Evolutionary conservation across 2,329 filamentous ascomycete species (phyloP).

Genomic region (Endocalyx cinctus): DNA sequence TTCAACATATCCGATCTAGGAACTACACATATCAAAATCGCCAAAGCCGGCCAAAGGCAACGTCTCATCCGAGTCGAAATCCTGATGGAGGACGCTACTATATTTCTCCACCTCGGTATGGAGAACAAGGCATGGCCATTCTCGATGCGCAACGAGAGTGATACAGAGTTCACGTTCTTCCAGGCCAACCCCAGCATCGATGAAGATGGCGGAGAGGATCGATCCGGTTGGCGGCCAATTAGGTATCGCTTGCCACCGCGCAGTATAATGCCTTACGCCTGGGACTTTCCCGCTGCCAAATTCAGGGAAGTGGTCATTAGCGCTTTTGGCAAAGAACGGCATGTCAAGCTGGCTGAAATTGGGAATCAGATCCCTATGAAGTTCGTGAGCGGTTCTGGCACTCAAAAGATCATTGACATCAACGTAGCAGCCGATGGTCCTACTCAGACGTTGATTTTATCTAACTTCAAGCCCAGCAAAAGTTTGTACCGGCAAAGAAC

Average conservation of each 20-base stretch:
- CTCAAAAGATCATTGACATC: constrained; percentile 89
- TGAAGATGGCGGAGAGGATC: constrained; percentile 79
- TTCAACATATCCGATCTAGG: constrained; percentile 97
- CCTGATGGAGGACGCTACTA: constrained; percentile 85
- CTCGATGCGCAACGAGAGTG: constrained; percentile 97
- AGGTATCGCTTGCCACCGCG: constrained; percentile 86
- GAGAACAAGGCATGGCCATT: constrained; percentile 97
- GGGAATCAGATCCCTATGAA: constrained; percentile 95
- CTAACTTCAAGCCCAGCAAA: constrained; percentile 88
- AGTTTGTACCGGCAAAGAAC: constrained; percentile 73
- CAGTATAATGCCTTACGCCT: constrained; percentile 99
- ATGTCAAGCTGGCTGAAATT: constrained; percentile 94
- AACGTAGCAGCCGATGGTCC: constrained; percentile 94
- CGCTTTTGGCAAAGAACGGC: constrained; percentile 74
- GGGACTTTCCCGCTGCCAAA: constrained; percentile 98
- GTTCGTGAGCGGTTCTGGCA: constrained; percentile 61
- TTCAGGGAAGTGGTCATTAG: constrained; percentile 86
- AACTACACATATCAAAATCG: constrained; percentile 87
- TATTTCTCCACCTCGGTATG: constrained; percentile 85
- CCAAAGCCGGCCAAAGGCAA: constrained; percentile 85
- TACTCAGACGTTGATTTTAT: constrained; percentile 88
- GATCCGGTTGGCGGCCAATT: constrained; percentile 86
- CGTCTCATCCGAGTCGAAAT: constrained; percentile 83
- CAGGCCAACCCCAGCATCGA: constrained; percentile 91
- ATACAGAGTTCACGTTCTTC: constrained; percentile 93